Conservation (phyloP, 2,329 filamentous ascomycete species). For the Rhexocercosporidium sp. region DNA sequence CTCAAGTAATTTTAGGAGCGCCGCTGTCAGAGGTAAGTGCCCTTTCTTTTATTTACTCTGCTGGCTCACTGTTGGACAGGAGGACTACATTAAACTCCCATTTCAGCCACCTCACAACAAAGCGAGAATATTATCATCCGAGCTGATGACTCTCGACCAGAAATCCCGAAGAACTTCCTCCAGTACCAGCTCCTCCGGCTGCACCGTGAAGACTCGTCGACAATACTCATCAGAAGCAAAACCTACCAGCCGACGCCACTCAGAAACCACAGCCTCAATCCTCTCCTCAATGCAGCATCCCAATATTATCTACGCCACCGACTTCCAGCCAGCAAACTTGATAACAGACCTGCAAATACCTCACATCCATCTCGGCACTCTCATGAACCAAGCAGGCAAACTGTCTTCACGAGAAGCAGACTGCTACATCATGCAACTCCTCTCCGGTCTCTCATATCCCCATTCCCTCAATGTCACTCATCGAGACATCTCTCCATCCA, state of each 20-base stretch:
- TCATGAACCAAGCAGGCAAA: constrained; percentile 3
- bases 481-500: constrained; percentile 12
- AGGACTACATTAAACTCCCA: neutral
- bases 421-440: constrained; percentile 17
- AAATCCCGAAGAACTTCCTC: neutral
- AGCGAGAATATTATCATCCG: neutral
- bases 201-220: neutral
- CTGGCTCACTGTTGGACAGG: neutral
- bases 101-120: neutral
- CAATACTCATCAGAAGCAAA: neutral
- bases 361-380: neutral
- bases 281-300: neutral
- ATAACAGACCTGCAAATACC: neutral
- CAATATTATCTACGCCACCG: constrained; percentile 13
- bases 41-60: neutral
- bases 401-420: constrained; percentile 10
- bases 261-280: neutral
- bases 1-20: neutral
- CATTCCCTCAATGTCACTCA: constrained; percentile 13
- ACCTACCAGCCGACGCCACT: neutral
- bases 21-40: neutral
- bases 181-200: neutral
- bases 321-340: neutral
- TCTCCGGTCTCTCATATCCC: constrained; percentile 12
- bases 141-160: neutral